Percentiles rank a stretch among this genome's conserved stretches.
phyloP scores from a whole-genome alignment of 352 stramenopile species.

The Phytopythium aichiense region DNA sequence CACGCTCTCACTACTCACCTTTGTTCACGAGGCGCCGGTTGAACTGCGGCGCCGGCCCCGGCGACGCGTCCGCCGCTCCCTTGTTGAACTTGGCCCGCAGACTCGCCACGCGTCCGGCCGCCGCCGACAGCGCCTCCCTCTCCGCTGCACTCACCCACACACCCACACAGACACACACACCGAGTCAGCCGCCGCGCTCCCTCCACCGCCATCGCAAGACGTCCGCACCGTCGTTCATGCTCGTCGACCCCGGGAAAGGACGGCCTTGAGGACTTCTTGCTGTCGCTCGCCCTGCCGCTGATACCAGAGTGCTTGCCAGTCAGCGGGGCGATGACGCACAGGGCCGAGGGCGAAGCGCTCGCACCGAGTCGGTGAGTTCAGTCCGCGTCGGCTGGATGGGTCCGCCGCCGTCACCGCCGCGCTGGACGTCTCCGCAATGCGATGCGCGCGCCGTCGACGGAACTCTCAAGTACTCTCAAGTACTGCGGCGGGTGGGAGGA shows the following conservation, averaged over 20 bases:
- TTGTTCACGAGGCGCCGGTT: conserved; percentile 17
- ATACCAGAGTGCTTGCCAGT: too few species aligned
- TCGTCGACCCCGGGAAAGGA: conserved; percentile 1
- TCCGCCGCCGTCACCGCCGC: background rate
- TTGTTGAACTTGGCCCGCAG: conserved; percentile 73
- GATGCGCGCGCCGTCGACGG: background rate
- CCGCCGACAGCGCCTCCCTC: conserved; percentile 40
- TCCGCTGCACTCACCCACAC: conserved; percentile 24
- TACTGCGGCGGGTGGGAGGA: background rate
- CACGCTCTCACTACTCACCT: conserved; percentile 3
- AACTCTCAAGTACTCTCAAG: background rate
- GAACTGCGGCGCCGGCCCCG: conserved; percentile 14
- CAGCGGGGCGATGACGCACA: too few species aligned
- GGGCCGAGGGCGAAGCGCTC: background rate
- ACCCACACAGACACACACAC: background rate
- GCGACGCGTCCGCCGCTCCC: conserved; percentile 14
- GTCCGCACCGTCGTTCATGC: conserved; percentile 23
- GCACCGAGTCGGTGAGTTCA: too few species aligned
- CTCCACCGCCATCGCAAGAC: background rate
- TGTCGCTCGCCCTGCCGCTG: background rate
- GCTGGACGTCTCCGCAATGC: background rate
- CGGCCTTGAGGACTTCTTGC: background rate
- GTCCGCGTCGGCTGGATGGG: background rate
- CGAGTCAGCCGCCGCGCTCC: background rate
- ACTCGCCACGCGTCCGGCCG: conserved; percentile 49